Conservation (phyloP, 2,329 filamentous ascomycete genomes). For the Neurospora sp. region DNA sequence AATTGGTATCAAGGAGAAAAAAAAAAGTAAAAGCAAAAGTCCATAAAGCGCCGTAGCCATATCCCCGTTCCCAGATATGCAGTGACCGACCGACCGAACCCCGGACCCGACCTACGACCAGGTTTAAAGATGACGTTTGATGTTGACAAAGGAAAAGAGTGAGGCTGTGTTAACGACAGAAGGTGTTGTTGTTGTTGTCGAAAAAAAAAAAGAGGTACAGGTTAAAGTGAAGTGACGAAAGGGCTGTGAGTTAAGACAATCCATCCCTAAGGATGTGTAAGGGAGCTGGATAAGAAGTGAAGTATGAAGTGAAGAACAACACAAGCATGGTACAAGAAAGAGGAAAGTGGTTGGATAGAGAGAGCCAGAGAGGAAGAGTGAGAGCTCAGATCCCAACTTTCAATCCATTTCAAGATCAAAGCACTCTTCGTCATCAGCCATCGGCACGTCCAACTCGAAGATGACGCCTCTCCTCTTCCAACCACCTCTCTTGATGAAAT, state of each 20-base stretch:
- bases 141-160: neutral
- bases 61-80: neutral
- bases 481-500: constrained; percentile 23
- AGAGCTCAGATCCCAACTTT: neutral
- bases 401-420: constrained; percentile 15
- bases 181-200: neutral
- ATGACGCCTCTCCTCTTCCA: constrained; percentile 28
- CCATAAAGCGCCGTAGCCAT: neutral
- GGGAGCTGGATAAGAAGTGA: neutral
- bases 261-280: neutral
- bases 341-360: neutral
- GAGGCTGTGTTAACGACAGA: neutral
- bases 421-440: constrained; percentile 19
- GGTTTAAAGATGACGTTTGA: neutral
- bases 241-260: neutral
- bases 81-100: neutral
- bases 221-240: neutral
- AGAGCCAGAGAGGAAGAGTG: neutral
- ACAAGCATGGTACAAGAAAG: neutral
- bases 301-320: neutral
- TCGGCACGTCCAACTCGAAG: constrained; percentile 16
- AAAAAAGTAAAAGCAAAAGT: neutral
- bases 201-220: neutral
- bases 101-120: neutral
- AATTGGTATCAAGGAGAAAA: neutral